Evolutionary conservation across 192 early-diverging fungal species (phyloP).

Genomic region (Podila horticola): DNA sequence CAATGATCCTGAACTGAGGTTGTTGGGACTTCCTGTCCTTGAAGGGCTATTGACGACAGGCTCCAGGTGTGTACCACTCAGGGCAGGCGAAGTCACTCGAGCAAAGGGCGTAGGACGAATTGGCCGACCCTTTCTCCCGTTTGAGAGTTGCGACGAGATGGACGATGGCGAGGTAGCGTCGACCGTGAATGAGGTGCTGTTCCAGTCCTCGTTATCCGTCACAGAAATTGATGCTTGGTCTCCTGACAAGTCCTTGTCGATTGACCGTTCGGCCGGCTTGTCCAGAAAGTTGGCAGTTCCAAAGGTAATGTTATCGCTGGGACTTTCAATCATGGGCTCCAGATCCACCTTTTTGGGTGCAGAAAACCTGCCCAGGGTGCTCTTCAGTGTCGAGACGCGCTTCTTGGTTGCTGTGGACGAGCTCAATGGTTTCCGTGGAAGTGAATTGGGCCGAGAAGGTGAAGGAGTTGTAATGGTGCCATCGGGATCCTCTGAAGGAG

Average conservation of each 20-base stretch:
- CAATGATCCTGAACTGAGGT: slow-evolving; percentile 32
- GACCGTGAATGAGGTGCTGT: slow-evolving; percentile 8
- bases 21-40: slow-evolving; percentile 34
- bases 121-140: slow-evolving; percentile 1
- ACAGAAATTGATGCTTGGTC: neutral
- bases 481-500: slow-evolving; percentile 1
- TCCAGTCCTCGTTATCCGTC: neutral
- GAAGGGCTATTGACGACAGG: slow-evolving; percentile 16
- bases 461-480: neutral
- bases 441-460: neutral
- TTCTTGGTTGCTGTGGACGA: slow-evolving; percentile 13
- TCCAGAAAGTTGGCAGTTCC: neutral
- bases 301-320: neutral
- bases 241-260: slow-evolving; percentile 6
- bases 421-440: slow-evolving; percentile 1
- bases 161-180: slow-evolving; percentile 20
- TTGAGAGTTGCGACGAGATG: slow-evolving; percentile 1
- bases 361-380: slow-evolving; percentile 39
- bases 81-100: slow-evolving; percentile 25
- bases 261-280: neutral
- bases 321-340: slow-evolving; percentile 13
- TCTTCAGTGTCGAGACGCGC: slow-evolving; percentile 37
- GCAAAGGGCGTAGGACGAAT: slow-evolving; percentile 18
- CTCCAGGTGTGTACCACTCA: slow-evolving; percentile 21
- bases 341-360: slow-evolving; percentile 36